Conservation (phyloP, 2,329 filamentous ascomycete genomes). For the Daldinia sp. region DNA sequence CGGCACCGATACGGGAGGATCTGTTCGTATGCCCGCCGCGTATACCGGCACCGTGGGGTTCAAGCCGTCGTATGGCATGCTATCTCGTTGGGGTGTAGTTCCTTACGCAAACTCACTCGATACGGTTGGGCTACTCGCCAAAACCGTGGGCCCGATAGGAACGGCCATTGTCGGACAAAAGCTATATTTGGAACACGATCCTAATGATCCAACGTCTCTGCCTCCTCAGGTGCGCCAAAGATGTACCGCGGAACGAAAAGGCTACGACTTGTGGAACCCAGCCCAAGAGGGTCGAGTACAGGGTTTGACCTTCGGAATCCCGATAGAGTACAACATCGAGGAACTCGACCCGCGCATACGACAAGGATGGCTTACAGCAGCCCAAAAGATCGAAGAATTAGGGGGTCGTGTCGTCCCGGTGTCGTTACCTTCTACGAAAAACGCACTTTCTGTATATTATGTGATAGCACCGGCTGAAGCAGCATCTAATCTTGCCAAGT, state of each 20-base stretch:
- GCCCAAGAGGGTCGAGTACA: constrained; percentile 37
- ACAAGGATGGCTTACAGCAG: constrained; percentile 70
- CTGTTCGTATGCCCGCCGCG: constrained; percentile 84
- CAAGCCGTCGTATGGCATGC: constrained; percentile 89
- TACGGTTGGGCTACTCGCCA: constrained; percentile 81
- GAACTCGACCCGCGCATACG: constrained; percentile 78
- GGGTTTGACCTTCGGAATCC: constrained; percentile 63
- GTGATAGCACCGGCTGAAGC: constrained; percentile 94
- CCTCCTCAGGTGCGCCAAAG: constrained; percentile 61
- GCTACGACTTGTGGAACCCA: constrained; percentile 34
- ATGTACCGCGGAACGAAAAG: constrained; percentile 48
- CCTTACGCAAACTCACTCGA: constrained; percentile 94
- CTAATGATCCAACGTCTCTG: constrained; percentile 78
- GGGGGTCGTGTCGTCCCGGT: constrained; percentile 79
- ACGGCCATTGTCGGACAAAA: constrained; percentile 60
- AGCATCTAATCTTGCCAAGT: constrained; percentile 94
- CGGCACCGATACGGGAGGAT: constrained; percentile 93
- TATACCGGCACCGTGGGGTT: constrained; percentile 86
- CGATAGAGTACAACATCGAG: constrained; percentile 84
- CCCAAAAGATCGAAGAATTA: constrained; percentile 65
- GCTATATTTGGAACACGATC: constrained; percentile 66
- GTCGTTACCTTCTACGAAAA: constrained; percentile 81
- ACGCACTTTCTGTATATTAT: constrained; percentile 93
- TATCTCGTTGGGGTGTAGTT: constrained; percentile 86
- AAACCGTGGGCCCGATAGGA: constrained; percentile 59